These are phyloP conservation scores for Thielaviopsis musarum DNA, from an alignment of 2,329 filamentous ascomycete genomes.

Conservation along the genomic window DNA sequence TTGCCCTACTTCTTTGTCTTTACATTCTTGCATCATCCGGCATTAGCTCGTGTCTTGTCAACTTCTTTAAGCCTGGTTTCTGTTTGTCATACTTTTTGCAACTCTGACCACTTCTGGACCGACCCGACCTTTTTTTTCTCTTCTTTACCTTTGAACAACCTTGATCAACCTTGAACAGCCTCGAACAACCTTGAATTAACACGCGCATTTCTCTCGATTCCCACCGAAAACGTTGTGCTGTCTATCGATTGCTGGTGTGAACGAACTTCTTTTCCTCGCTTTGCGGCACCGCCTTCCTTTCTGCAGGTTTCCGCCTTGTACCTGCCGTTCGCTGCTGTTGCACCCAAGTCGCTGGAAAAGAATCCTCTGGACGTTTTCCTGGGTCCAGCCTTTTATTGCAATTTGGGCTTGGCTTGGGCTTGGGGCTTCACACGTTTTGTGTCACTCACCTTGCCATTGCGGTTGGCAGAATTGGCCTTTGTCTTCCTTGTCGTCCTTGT, in stretches of 20 bases:
- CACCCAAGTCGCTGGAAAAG: background rate
- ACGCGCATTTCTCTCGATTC: background rate
- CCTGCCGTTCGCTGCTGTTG: background rate
- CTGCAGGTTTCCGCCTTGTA: background rate
- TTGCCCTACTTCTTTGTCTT: conserved; percentile 12
- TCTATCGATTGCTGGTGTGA: background rate
- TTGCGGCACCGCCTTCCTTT: background rate
- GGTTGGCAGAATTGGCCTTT: background rate
- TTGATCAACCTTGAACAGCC: background rate
- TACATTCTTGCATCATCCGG: conserved; percentile 6
- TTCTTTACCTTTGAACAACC: background rate
- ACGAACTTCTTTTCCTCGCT: background rate
- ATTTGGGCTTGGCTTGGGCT: too few relatives aligned
- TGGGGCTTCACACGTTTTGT: background rate
- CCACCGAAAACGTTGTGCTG: background rate
- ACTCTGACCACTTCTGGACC: background rate
- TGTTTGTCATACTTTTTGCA: conserved; percentile 5
- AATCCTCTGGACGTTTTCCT: background rate
- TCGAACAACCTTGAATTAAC: background rate
- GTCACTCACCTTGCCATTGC: background rate
- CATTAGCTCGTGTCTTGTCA: conserved; percentile 9
- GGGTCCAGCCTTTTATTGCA: background rate
- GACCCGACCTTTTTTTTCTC: background rate
- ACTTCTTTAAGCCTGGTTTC: conserved; percentile 1
- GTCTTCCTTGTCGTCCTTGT: background rate